phyloP scores from a whole-genome alignment of 306 rosid genomes.

The Begonia peltatifolia region DNA sequence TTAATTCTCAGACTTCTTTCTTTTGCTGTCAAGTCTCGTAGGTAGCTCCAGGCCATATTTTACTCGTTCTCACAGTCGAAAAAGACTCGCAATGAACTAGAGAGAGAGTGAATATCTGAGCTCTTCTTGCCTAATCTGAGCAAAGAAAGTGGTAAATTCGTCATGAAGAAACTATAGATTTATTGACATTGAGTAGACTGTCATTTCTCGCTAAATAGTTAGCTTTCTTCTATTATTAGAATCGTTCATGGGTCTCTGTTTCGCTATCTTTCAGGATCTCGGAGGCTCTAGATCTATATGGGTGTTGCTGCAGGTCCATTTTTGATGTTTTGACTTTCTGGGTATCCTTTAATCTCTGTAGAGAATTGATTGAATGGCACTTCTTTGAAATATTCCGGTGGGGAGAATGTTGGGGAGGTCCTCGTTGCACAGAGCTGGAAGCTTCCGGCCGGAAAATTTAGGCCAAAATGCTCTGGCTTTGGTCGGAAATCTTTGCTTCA shows the following conservation, averaged over 20 bases:
- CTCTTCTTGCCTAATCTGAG: conserved; percentile 5
- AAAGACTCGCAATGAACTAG: background rate
- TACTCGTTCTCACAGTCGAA: conserved; percentile 8
- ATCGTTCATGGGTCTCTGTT: too few species aligned
- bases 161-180: too few species aligned
- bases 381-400: conserved; percentile 10
- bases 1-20: background rate
- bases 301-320: background rate
- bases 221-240: too few species aligned
- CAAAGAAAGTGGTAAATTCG: too few species aligned
- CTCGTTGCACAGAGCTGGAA: conserved; percentile 41
- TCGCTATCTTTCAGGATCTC: conserved; percentile 15
- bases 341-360: conserved; percentile 17
- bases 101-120: conserved; percentile 8
- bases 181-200: too few species aligned
- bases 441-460: conserved; percentile 73
- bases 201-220: too few species aligned
- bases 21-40: background rate
- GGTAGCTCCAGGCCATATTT: conserved; percentile 5
- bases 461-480: conserved; percentile 74
- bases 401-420: conserved; percentile 41
- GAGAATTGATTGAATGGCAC: background rate
- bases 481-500: conserved; percentile 85
- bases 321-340: conserved; percentile 21
- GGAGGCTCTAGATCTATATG: conserved; percentile 1